A percentile compares a stretch with the other conserved stretches of the same genome.
Evolutionary conservation across 371 early-diverging fungal genomes (phyloP).

Genomic region (Lichtheimia corymbifera): DNA sequence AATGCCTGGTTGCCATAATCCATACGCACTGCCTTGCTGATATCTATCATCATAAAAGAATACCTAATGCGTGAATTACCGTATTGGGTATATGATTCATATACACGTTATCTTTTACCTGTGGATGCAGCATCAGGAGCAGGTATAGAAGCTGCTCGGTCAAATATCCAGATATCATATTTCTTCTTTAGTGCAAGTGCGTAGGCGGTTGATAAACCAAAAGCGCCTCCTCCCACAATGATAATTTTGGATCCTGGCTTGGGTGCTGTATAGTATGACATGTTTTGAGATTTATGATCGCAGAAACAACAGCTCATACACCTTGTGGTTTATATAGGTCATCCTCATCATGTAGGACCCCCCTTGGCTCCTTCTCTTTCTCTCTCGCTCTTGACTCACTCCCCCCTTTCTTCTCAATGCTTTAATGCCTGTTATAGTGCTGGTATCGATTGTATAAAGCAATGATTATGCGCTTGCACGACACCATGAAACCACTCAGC

Average conservation of each 20-base stretch:
- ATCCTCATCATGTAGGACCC: no score
- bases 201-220: conserved; percentile 54
- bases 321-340: no score
- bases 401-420: no score
- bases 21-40: conserved; percentile 50
- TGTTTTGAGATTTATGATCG: neutral
- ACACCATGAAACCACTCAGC: no score
- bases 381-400: no score
- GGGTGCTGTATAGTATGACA: conserved; percentile 12
- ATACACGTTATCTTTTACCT: conserved; percentile 16
- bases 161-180: conserved; percentile 41
- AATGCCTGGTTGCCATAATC: conserved; percentile 47
- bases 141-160: conserved; percentile 37
- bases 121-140: conserved; percentile 47
- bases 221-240: conserved; percentile 56
- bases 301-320: no score
- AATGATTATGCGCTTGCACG: no score
- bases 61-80: neutral
- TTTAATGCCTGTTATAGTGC: no score
- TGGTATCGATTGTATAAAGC: no score
- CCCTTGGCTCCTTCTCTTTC: no score
- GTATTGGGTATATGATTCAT: no score
- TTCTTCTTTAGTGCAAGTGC: conserved; percentile 33
- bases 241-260: conserved; percentile 36
- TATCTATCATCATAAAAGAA: conserved; percentile 24